phyloP scores from a whole-genome alignment of 345 rosid genomes.

The Citrus unshiu region DNA sequence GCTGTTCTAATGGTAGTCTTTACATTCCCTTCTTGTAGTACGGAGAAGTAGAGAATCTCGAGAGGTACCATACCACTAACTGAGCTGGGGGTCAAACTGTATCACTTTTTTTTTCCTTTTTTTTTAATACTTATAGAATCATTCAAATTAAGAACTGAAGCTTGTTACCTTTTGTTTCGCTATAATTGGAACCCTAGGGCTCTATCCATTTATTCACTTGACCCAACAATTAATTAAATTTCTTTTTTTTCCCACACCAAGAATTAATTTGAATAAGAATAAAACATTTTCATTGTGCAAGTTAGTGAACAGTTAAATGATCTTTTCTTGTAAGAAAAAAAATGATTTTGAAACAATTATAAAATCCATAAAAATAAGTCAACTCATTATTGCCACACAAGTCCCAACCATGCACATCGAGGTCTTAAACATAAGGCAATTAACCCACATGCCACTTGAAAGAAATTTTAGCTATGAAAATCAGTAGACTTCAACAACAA shows the following conservation, averaged over 20 bases:
- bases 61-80: neutral
- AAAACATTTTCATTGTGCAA: neutral
- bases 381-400: neutral
- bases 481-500: neutral
- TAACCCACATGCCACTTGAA: neutral
- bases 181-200: neutral
- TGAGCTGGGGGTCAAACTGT: neutral
- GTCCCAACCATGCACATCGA: neutral
- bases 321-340: neutral
- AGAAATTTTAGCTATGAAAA: neutral
- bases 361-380: neutral
- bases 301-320: neutral
- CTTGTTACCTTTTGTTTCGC: neutral
- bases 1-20: slow-evolving; percentile 11
- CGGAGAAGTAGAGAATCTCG: slow-evolving; percentile 3
- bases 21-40: slow-evolving; percentile 7
- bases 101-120: neutral
- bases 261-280: neutral
- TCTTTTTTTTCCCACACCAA: neutral
- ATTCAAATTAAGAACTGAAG: neutral
- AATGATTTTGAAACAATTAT: neutral
- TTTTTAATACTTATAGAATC: neutral
- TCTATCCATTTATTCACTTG: neutral
- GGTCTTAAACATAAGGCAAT: neutral
- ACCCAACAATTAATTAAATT: neutral